phyloP scores from a whole-genome alignment of 768 basidiomycete species.

The Boletales sp. region DNA sequence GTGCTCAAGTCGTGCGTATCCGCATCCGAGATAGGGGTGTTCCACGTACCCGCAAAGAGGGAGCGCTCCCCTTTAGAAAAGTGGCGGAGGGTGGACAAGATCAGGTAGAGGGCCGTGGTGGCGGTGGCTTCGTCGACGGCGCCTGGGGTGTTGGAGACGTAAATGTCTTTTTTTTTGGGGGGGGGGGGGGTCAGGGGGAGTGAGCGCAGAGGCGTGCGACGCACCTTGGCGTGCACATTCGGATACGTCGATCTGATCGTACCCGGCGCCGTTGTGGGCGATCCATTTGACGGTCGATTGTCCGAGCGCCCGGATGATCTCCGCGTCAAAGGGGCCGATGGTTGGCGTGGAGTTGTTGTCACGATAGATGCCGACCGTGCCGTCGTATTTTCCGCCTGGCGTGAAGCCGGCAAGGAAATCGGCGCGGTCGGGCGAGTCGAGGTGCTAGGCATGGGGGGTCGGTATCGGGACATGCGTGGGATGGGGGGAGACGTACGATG shows the following conservation, averaged over 20 bases:
- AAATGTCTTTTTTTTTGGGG: conserved; percentile 38
- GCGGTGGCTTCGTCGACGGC: conserved; percentile 92
- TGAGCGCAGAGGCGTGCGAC: neutral
- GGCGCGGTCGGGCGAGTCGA: conserved; percentile 58
- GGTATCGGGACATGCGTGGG: neutral
- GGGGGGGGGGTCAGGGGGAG: too few relatives aligned
- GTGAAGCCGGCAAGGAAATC: conserved; percentile 66
- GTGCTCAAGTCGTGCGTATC: conserved; percentile 62
- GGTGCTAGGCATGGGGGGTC: conserved; percentile 30
- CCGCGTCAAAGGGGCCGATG: conserved; percentile 79
- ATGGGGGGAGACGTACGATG: conserved; percentile 51
- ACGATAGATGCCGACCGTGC: conserved; percentile 73
- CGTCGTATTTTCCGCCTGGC: conserved; percentile 69
- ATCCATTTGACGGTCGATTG: conserved; percentile 67
- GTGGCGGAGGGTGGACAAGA: conserved; percentile 74
- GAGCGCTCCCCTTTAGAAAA: conserved; percentile 61
- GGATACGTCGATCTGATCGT: conserved; percentile 80
- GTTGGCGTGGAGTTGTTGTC: conserved; percentile 61
- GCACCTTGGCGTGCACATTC: conserved; percentile 69
- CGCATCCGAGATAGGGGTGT: conserved; percentile 44
- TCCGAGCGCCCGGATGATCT: conserved; percentile 68
- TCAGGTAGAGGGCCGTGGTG: conserved; percentile 79
- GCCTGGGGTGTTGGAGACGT: conserved; percentile 83
- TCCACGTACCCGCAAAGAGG: conserved; percentile 56
- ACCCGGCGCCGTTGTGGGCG: conserved; percentile 90